Evolutionary conservation across 2,329 filamentous ascomycete species (phyloP).

Genomic region (Colletotrichum spinosum): DNA sequence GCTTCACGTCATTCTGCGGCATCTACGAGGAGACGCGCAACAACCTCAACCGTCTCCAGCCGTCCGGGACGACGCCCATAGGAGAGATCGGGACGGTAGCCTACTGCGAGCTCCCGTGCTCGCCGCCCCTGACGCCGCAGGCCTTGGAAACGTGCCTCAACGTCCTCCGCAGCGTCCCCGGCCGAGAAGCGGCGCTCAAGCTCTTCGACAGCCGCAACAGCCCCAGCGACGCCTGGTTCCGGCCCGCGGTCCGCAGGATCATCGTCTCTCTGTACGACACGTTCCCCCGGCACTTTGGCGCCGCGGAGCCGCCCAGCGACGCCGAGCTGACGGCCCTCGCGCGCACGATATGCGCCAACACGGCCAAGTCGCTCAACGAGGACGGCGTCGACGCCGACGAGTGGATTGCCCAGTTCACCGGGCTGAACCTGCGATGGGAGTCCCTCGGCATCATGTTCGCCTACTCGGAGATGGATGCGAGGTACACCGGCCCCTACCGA

Average conservation of each 20-base stretch:
- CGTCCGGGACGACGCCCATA: constrained; percentile 18
- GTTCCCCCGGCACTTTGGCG: constrained; percentile 40
- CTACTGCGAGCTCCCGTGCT: constrained; percentile 25
- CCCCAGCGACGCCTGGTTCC: constrained; percentile 48
- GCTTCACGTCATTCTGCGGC: constrained; percentile 56
- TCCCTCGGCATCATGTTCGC: constrained; percentile 53
- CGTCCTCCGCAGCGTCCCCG: constrained; percentile 52
- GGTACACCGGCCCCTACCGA: constrained; percentile 26
- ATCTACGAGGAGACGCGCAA: constrained; percentile 56
- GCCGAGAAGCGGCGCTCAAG: constrained; percentile 39
- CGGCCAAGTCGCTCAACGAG: constrained; percentile 49
- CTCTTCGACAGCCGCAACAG: constrained; percentile 39
- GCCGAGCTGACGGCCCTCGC: constrained; percentile 51
- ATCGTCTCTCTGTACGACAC: constrained; percentile 46
- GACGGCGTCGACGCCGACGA: constrained; percentile 46
- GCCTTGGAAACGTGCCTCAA: constrained; percentile 50
- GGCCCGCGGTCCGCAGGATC: constrained; percentile 43
- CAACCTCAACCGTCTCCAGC: constrained; percentile 49
- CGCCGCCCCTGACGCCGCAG: constrained; percentile 27
- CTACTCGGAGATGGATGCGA: constrained; percentile 37
- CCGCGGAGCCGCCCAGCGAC: constrained; percentile 42
- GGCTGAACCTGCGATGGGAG: constrained; percentile 56
- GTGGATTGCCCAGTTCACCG: constrained; percentile 55
- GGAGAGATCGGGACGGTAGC: constrained; percentile 22
- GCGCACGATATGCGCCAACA: constrained; percentile 51